These are phyloP conservation scores for Nemania bipapillata DNA, from an alignment of 2,329 filamentous ascomycete species.

Conservation along the genomic window DNA sequence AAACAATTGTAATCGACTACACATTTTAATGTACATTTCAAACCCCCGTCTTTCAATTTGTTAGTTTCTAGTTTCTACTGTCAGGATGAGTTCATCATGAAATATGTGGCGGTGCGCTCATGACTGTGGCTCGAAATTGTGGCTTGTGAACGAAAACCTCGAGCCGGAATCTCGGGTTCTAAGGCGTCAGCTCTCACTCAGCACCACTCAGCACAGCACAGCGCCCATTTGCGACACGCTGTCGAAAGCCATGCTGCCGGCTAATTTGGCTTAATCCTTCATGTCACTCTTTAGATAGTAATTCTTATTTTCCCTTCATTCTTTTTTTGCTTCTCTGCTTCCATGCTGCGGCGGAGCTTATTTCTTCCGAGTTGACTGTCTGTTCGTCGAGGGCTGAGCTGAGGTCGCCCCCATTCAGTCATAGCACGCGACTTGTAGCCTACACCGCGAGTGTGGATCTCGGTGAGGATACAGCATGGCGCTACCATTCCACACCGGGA, in stretches of 20 bases:
- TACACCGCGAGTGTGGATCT: conserved; percentile 6
- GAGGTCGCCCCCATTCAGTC: neutral
- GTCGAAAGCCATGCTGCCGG: conserved; percentile 1
- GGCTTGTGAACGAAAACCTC: conserved; percentile 6
- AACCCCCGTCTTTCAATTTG: no score
- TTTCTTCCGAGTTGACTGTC: conserved; percentile 13
- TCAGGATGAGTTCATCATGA: no score
- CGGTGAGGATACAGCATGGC: conserved; percentile 34
- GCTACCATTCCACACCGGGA: conserved; percentile 40
- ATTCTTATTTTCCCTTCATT: neutral
- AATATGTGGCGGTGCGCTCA: conserved; percentile 20
- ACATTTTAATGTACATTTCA: neutral
- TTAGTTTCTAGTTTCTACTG: no score
- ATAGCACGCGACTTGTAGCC: conserved; percentile 8
- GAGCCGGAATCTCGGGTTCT: conserved; percentile 2
- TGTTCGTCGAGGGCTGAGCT: conserved; percentile 1
- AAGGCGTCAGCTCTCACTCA: neutral
- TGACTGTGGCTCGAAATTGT: neutral
- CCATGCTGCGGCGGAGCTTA: neutral
- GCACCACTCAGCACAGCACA: no score
- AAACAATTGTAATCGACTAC: neutral
- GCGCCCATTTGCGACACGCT: conserved; percentile 4
- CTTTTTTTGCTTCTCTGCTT: neutral
- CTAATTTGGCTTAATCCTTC: conserved; percentile 4
- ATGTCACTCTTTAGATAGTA: conserved; percentile 28